Evolutionary conservation across 192 early-diverging fungal species (phyloP).

Genomic region (Paraglomus brasilianum): DNA sequence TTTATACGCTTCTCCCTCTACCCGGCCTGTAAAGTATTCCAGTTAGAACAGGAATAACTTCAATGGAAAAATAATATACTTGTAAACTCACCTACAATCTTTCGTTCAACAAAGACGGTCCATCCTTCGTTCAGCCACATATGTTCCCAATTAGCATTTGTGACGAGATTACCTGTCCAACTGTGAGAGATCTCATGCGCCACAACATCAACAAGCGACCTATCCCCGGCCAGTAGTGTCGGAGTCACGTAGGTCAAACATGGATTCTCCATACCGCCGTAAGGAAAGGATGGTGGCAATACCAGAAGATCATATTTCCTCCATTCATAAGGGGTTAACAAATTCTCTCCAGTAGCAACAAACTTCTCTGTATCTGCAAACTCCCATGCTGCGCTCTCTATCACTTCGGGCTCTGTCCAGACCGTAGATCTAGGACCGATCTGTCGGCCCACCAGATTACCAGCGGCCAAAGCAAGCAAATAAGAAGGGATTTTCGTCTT

Average conservation of each 20-base stretch:
- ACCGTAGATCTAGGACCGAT: slow-evolving; percentile 93
- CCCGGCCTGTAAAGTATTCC: slow-evolving; percentile 43
- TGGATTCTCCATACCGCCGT: slow-evolving; percentile 96
- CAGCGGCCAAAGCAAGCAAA: slow-evolving; percentile 91
- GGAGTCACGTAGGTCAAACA: slow-evolving; percentile 98
- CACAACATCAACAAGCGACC: slow-evolving; percentile 90
- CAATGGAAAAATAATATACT: neutral
- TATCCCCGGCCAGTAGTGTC: slow-evolving; percentile 92
- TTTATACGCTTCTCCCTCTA: slow-evolving; percentile 72
- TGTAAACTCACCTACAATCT: slow-evolving; percentile 55
- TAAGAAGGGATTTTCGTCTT: slow-evolving; percentile 90
- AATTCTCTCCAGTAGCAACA: slow-evolving; percentile 62
- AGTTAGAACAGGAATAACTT: neutral
- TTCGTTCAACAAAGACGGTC: slow-evolving; percentile 91
- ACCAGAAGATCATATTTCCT: slow-evolving; percentile 93
- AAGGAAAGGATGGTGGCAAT: slow-evolving; percentile 86
- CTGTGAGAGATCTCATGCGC: slow-evolving; percentile 93
- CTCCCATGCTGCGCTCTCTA: slow-evolving; percentile 92
- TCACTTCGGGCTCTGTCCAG: slow-evolving; percentile 93
- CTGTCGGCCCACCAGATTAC: slow-evolving; percentile 75
- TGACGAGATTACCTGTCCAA: slow-evolving; percentile 89
- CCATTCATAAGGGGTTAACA: slow-evolving; percentile 93
- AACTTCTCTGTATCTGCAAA: slow-evolving; percentile 77
- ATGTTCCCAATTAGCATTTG: slow-evolving; percentile 75
- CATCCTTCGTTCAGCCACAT: slow-evolving; percentile 98